Percentiles rank a stretch among this genome's conserved stretches.
Conservation (phyloP, 148 eudicot species). For the Fagopyrum esculentum region DNA sequence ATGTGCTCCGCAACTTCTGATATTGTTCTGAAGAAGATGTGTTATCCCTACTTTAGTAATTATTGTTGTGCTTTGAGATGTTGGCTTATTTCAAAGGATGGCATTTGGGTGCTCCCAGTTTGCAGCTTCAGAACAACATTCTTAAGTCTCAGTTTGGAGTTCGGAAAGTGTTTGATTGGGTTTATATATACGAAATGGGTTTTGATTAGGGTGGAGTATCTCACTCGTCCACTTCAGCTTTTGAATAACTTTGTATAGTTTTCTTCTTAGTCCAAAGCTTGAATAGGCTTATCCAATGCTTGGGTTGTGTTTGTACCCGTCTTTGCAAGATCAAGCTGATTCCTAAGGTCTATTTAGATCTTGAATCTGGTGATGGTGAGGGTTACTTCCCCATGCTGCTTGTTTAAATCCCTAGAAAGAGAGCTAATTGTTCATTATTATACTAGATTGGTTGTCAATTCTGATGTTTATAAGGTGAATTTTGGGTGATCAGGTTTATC, state of each 20-base stretch:
- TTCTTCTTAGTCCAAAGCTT: conserved; percentile 78
- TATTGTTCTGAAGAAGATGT: conserved; percentile 95
- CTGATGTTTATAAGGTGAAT: neutral
- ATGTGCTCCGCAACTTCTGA: conserved; percentile 99
- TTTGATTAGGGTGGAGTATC: conserved; percentile 54
- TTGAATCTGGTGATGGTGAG: conserved; percentile 53
- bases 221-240: conserved; percentile 75
- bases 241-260: conserved; percentile 61
- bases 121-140: conserved; percentile 29
- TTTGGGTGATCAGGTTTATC: conserved; percentile 64
- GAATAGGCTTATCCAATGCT: conserved; percentile 64
- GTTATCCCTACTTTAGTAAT: conserved; percentile 88
- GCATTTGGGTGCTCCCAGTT: conserved; percentile 42
- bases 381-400: conserved; percentile 92
- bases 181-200: conserved; percentile 57
- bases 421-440: conserved; percentile 33
- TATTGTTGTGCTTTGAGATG: conserved; percentile 44
- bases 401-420: conserved; percentile 85
- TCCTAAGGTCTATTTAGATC: conserved; percentile 35
- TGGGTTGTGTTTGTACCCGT: conserved; percentile 82
- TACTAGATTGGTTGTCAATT: neutral
- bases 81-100: conserved; percentile 63
- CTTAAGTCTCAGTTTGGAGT: conserved; percentile 22
- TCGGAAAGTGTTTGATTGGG: conserved; percentile 34
- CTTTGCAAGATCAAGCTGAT: conserved; percentile 63